Evolutionary conservation across 495 filamentous ascomycete species (phyloP).

Genomic region (Entonaema liquescens): DNA sequence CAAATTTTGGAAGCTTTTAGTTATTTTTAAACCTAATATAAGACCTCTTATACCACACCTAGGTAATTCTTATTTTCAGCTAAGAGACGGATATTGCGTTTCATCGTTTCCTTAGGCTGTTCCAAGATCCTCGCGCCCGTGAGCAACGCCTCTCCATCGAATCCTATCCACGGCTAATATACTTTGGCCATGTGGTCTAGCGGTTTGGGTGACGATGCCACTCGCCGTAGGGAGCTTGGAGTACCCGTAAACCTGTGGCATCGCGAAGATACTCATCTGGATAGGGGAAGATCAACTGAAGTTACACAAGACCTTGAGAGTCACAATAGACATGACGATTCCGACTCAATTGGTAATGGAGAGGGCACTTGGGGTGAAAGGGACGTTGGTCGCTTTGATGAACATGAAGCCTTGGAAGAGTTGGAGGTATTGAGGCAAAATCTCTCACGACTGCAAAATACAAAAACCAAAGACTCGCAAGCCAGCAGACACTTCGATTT

Average conservation of each 20-base stretch:
- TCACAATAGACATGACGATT: neutral
- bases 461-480: constrained; percentile 56
- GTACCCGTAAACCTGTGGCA: constrained; percentile 40
- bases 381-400: constrained; percentile 69
- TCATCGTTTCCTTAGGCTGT: neutral
- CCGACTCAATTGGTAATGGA: neutral
- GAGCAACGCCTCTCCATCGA: neutral
- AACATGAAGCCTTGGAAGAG: constrained; percentile 72
- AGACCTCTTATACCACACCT: neutral
- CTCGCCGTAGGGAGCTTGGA: constrained; percentile 32
- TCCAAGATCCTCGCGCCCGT: neutral
- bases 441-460: constrained; percentile 66
- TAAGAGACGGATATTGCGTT: neutral
- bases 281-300: constrained; percentile 1
- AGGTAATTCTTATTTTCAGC: neutral
- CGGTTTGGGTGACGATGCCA: constrained; percentile 24
- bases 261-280: constrained; percentile 25
- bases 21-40: neutral
- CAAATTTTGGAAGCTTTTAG: neutral
- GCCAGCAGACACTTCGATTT: constrained; percentile 32
- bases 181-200: constrained; percentile 38
- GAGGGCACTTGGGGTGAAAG: constrained; percentile 82
- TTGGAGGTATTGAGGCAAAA: constrained; percentile 73
- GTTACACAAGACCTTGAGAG: neutral
- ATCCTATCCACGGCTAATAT: neutral